These are phyloP conservation scores for Beta vulgaris DNA, from an alignment of 148 eudicot species.

Conservation along the genomic window DNA sequence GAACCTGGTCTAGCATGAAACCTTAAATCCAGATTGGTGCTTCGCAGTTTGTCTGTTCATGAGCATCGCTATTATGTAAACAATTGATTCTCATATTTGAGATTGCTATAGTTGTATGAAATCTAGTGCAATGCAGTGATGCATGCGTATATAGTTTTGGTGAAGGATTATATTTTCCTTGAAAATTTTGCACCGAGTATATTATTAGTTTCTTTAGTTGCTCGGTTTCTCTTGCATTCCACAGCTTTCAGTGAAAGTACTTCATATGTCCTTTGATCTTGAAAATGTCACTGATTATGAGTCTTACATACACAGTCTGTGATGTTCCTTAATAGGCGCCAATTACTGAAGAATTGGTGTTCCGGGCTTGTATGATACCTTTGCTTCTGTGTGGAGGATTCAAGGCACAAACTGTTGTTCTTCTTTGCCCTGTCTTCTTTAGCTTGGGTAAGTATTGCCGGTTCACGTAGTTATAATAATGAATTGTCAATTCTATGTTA, in stretches of 20 bases:
- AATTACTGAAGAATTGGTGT: constrained; percentile 89
- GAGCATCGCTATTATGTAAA: neutral
- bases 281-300: neutral
- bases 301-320: constrained; percentile 3
- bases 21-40: neutral
- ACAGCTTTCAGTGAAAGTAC: neutral
- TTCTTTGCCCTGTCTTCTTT: constrained; percentile 82
- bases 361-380: constrained; percentile 97
- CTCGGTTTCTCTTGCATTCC: neutral
- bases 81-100: neutral
- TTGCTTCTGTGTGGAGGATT: constrained; percentile 92
- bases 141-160: neutral
- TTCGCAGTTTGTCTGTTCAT: neutral
- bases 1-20: neutral
- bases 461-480: neutral
- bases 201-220: neutral
- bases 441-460: constrained; percentile 71
- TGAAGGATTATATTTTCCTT: neutral
- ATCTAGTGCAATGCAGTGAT: neutral
- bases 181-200: neutral
- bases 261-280: neutral
- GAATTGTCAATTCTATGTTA: neutral
- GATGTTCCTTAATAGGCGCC: constrained; percentile 66
- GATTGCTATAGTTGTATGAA: neutral
- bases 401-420: constrained; percentile 49